Evolutionary conservation across 352 stramenopile species (phyloP).

Genomic region (Bremia lactucae): DNA sequence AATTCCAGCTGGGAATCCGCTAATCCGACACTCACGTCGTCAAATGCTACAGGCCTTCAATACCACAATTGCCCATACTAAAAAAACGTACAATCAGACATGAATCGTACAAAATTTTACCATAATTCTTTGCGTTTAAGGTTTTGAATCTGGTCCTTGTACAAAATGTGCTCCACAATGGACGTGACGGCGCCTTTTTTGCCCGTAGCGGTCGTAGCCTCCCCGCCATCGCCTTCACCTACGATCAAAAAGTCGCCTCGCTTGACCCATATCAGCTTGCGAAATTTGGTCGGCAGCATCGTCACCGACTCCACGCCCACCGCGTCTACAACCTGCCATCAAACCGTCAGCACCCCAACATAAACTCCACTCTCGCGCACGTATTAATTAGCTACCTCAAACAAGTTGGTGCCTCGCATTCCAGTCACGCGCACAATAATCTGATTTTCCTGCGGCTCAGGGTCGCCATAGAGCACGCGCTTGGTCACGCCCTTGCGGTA

Average conservation of each 20-base stretch:
- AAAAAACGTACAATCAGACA: not conserved
- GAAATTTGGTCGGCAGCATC: slow-evolving; percentile 96
- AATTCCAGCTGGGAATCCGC: slow-evolving; percentile 3
- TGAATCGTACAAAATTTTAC: slow-evolving; percentile 24
- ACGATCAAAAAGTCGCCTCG: slow-evolving; percentile 95
- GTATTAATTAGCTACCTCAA: too few relatives aligned
- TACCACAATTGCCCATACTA: not conserved
- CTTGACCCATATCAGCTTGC: slow-evolving; percentile 98
- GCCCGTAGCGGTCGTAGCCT: slow-evolving; percentile 64
- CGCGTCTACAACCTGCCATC: slow-evolving; percentile 46
- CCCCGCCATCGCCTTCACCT: slow-evolving; percentile 44
- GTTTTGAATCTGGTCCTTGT: slow-evolving; percentile 98
- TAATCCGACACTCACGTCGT: slow-evolving; percentile 10
- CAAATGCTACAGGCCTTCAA: slow-evolving; percentile 48
- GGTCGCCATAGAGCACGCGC: slow-evolving; percentile 84
- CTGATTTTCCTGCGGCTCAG: slow-evolving; percentile 85
- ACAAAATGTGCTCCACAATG: slow-evolving; percentile 94
- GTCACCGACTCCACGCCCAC: slow-evolving; percentile 69
- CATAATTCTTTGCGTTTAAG: slow-evolving; percentile 91
- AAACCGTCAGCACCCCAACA: not conserved
- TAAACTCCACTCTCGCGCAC: not conserved
- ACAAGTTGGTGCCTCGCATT: slow-evolving; percentile 92
- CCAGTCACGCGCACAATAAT: slow-evolving; percentile 87
- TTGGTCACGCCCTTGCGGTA: slow-evolving; percentile 91
- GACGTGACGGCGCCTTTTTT: slow-evolving; percentile 86